Evolutionary conservation across 805 yeast species (phyloP), one percentile per base, ranked within the genome.

Genomic region (Ogataea trehaloabstinens): DNA sequence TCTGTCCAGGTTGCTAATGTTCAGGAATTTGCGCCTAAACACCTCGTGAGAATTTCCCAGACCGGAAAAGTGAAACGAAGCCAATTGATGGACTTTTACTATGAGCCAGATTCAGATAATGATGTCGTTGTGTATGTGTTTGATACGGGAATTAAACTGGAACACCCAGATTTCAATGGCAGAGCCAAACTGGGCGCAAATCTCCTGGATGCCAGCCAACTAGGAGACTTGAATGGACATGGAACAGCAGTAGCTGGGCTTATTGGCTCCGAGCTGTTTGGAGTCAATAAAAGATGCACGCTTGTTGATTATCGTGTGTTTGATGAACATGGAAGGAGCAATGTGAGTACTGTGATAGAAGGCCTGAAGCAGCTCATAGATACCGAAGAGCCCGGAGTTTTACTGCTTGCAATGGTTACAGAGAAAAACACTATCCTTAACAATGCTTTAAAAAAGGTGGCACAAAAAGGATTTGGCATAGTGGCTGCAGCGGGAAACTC

Each of bases 231-330:
- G 11, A 65, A 74, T 53, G 80, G 79, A 4, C 82, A 77, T 52
- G 83, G 82, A 1, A 74, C 80, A 1, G 76, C 74, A 33, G 68
- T 77, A 17, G 80, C 82, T 0, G 81, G 80, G 2, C 56, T 76
- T 7, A 59, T 74, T 28, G 79, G 77, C 0, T 70, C 80, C 1
- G 63, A 63, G 27, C 60, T 74, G 0, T 74, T 63, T 51, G 83
- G 83, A 2, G 76, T 74, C 17, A 70, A 80, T 17, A 78, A 78
- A 49, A 58, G 61, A 42, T 61, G 65, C 24, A 64, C 61, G 35
- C 43, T 70, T 30, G 58, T 72, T 28, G 78, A 73, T 42, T 63
- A 68, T 37, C 70, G 67, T 28, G 68, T 73, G 12, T 64, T 70
- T 21, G 58, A 70, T 35, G 61, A 54, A 36, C 48, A 58, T 13